Evolutionary conservation across 1,139 yeast genomes (phyloP).

Genomic region (Yamadazyma triangularis): DNA sequence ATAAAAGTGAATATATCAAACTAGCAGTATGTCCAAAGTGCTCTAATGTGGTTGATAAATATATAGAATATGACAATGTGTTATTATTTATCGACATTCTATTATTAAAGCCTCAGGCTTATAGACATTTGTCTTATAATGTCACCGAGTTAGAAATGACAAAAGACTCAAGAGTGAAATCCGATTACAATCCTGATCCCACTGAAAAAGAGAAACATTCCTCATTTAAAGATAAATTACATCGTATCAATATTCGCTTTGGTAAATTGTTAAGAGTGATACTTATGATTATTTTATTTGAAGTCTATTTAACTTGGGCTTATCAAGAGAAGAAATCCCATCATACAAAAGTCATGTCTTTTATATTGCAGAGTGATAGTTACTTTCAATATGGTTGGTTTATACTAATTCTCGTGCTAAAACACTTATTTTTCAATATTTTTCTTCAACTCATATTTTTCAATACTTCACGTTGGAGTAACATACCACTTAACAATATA

Average conservation of each 20-base stretch:
- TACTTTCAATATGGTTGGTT: constrained; percentile 64
- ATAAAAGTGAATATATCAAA: constrained; percentile 75
- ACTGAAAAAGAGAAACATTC: too few species aligned
- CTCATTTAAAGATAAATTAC: too few species aligned
- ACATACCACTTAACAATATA: constrained; percentile 17
- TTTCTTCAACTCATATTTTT: constrained; percentile 39
- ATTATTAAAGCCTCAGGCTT: constrained; percentile 82
- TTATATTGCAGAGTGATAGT: constrained; percentile 42
- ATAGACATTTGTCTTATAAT: constrained; percentile 83
- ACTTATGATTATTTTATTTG: constrained; percentile 70
- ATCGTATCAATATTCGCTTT: too few species aligned
- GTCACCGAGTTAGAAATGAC: constrained; percentile 36
- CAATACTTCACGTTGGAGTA: constrained; percentile 32
- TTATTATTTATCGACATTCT: constrained; percentile 78
- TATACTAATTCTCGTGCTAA: constrained; percentile 55
- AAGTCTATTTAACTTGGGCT: constrained; percentile 91
- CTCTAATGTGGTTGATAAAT: constrained; percentile 75
- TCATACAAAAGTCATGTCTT: constrained; percentile 21
- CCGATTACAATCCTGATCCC: neutral
- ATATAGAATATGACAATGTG: constrained; percentile 86
- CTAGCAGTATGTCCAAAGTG: constrained; percentile 77
- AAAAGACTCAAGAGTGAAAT: constrained; percentile 10
- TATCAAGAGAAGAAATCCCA: constrained; percentile 61
- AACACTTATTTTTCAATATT: constrained; percentile 51
- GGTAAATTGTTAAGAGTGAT: constrained; percentile 45